These are phyloP conservation scores for Coemansia sp. DNA, from an alignment of 192 early-diverging fungal genomes.

Conservation along the genomic window DNA sequence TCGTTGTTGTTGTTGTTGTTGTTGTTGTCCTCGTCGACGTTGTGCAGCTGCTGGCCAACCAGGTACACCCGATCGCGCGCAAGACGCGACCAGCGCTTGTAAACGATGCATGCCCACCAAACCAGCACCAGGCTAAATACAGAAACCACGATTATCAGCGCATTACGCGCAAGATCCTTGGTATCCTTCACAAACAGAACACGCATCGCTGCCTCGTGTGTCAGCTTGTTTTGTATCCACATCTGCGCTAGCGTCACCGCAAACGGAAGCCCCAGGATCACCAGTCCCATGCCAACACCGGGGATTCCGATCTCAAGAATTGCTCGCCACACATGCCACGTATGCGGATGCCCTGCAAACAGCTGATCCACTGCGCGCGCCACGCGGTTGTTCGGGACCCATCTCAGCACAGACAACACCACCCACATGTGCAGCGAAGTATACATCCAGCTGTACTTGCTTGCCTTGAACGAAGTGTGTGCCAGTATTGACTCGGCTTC, in stretches of 20 bases:
- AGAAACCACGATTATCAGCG: conserved; percentile 24
- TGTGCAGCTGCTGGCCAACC: conserved; percentile 84
- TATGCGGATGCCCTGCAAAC: conserved; percentile 40
- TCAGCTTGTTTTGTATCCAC: conserved; percentile 22
- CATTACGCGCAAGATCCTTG: conserved; percentile 23
- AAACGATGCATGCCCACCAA: conserved; percentile 32
- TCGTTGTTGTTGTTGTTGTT: not conserved
- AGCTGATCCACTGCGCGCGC: conserved; percentile 21
- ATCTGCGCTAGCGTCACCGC: conserved; percentile 14
- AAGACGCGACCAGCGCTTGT: conserved; percentile 72
- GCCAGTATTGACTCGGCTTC: conserved; percentile 5
- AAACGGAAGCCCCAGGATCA: conserved; percentile 17
- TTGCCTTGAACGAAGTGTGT: conserved; percentile 28
- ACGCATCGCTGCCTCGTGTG: conserved; percentile 10
- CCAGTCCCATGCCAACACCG: conserved; percentile 9
- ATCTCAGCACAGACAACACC: conserved; percentile 22
- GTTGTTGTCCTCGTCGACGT: conserved; percentile 57
- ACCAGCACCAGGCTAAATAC: conserved; percentile 17
- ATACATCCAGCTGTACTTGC: conserved; percentile 46
- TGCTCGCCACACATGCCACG: conserved; percentile 34
- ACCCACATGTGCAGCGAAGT: conserved; percentile 38
- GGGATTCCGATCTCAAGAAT: conserved; percentile 34
- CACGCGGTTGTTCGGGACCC: conserved; percentile 25
- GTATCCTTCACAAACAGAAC: conserved; percentile 23
- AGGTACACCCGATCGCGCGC: conserved; percentile 85